Conservation (phyloP, 768 basidiomycete genomes). For the Xerocomellus dryophilus region DNA sequence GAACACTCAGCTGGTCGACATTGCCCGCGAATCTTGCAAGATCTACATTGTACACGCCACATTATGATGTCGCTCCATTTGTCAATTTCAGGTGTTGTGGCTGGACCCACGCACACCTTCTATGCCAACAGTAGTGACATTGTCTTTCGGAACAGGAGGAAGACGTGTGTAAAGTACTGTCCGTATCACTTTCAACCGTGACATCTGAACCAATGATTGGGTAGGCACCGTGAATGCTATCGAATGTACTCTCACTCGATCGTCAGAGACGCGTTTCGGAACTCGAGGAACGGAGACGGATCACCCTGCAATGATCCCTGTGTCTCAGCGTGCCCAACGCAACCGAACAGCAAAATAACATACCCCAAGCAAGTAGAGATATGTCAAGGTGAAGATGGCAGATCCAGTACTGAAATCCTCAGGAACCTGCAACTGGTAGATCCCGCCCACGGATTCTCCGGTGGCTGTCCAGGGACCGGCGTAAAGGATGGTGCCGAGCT, state of each 20-base stretch:
- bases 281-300: constrained; percentile 30
- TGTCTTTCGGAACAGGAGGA: too few species aligned
- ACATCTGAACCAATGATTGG: not conserved
- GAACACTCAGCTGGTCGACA: not conserved
- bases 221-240: not conserved
- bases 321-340: not conserved
- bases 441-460: constrained; percentile 12
- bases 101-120: not conserved
- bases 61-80: not conserved
- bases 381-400: constrained; percentile 30
- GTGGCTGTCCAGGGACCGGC: constrained; percentile 30
- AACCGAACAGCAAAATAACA: not conserved
- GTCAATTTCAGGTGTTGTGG: too few species aligned
- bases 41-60: not conserved
- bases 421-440: constrained; percentile 25
- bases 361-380: constrained; percentile 31
- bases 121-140: too few species aligned
- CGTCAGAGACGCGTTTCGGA: constrained; percentile 23
- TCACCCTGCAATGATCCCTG: constrained; percentile 13
- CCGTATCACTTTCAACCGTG: not conserved
- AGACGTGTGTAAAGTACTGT: not conserved
- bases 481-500: constrained; percentile 28
- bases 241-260: constrained; percentile 6
- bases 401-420: constrained; percentile 8
- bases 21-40: not conserved